Evolutionary conservation across 73 alveolate species (phyloP).

Genomic region (Paramecium tetraurelia): DNA sequence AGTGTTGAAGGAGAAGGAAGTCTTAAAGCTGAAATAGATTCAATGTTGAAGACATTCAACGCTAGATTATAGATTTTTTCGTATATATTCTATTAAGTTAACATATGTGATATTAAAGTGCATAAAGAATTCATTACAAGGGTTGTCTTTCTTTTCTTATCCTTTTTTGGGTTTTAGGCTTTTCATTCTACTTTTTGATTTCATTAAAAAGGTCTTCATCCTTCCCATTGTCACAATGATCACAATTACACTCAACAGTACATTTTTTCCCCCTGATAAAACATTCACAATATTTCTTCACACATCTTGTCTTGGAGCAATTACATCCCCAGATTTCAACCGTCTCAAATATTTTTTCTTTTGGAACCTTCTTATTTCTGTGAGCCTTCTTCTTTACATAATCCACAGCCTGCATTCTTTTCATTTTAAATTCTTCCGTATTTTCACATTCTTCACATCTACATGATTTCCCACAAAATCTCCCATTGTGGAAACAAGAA

Average conservation of each 20-base stretch:
- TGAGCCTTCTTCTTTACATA: conserved; percentile 28
- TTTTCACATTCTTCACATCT: conserved; percentile 36
- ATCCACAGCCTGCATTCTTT: not conserved
- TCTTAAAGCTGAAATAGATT: not conserved
- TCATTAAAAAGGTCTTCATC: conserved; percentile 41
- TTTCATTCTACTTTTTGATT: not conserved
- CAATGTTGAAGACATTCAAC: not conserved
- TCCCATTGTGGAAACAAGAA: conserved; percentile 39
- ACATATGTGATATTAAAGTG: not conserved
- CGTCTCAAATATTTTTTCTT: conserved; percentile 34
- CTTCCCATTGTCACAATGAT: conserved; percentile 43
- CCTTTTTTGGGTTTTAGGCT: not conserved
- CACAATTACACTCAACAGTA: conserved; percentile 41
- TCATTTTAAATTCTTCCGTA: not conserved
- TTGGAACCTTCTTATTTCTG: conserved; percentile 23
- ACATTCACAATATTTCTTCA: conserved; percentile 44
- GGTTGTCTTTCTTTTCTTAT: not conserved
- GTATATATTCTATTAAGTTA: not conserved
- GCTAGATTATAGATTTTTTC: not conserved
- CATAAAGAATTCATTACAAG: not conserved
- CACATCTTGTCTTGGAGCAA: conserved; percentile 11
- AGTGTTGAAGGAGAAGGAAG: not conserved
- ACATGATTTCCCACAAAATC: not conserved
- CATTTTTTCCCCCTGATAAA: not conserved
- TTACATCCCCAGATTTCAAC: conserved; percentile 37